phyloP scores from a whole-genome alignment of 768 basidiomycete genomes.

The Lactarius vividus region DNA sequence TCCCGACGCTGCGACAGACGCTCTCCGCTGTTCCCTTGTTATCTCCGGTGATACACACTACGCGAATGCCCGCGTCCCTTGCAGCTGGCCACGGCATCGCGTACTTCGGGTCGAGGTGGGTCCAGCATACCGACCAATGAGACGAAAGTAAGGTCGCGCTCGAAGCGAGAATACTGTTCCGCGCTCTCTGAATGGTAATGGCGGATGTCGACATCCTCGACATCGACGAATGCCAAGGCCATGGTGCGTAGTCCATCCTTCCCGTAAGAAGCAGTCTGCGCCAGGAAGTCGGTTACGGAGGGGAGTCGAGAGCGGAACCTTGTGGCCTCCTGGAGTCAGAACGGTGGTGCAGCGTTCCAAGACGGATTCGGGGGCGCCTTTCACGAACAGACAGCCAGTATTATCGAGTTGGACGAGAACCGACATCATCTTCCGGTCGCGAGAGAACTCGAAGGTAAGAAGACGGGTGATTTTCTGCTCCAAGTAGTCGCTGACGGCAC shows the following conservation, averaged over 20 bases:
- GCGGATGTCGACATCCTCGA: constrained; percentile 67
- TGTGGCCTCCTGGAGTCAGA: constrained; percentile 54
- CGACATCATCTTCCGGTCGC: constrained; percentile 99
- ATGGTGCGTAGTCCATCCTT: constrained; percentile 83
- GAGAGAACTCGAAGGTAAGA: constrained; percentile 95
- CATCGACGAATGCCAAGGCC: constrained; percentile 84
- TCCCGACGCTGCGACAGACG: constrained; percentile 94
- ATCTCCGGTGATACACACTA: constrained; percentile 97
- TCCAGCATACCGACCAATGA: constrained; percentile 98
- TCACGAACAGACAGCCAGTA: constrained; percentile 81
- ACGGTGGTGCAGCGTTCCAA: constrained; percentile 83
- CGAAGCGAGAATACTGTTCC: constrained; percentile 85
- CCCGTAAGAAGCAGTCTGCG: constrained; percentile 71
- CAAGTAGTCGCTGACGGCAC: constrained; percentile 81
- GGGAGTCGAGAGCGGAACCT: constrained; percentile 60
- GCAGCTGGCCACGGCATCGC: constrained; percentile 83
- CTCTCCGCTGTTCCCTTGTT: constrained; percentile 98
- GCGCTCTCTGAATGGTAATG: constrained; percentile 81
- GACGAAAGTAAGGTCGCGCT: constrained; percentile 89
- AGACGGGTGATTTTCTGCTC: constrained; percentile 74
- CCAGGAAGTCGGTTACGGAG: constrained; percentile 60
- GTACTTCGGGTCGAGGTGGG: constrained; percentile 93
- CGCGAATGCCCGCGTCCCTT: constrained; percentile 90
- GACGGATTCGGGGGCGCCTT: constrained; percentile 95
- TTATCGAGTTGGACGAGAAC: constrained; percentile 76